Evolutionary conservation across 2,329 filamentous ascomycete species (phyloP), one percentile per base, ranked within the genome.

Genomic region (Arthrobotrys sinensis): DNA sequence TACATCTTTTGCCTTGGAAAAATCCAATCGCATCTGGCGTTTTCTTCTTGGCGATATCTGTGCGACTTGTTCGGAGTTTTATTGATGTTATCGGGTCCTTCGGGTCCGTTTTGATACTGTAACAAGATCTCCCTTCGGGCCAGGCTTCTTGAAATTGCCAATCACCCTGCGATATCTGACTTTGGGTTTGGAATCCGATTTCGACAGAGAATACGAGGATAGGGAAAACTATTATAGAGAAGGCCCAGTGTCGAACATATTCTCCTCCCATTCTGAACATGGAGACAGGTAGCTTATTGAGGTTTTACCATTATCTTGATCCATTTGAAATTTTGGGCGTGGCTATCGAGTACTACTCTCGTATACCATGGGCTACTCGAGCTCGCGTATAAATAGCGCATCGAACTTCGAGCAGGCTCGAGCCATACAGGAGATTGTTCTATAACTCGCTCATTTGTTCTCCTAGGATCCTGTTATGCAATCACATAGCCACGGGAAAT

Each of bases 21-120:
- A 72, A 46, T 14, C 19, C 68, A 7, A 65, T 72, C n/a, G 68
- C 68, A 21, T 65, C 68, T 16, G 57, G 68, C 7, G 57, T 45
- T 32, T 46, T 64, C 34, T 38, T 52, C 5, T 11, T 16, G 3
- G 34, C 2, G 46, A 55, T 53, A 24, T 64, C 46, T 43, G 16
- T 34, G 2, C 19, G 14, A 6, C 12, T 14, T 7, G 50, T 55
- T 34, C 67, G 24, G 14, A 71, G 5, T 24, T 62, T 46, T 14
- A 72, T 65, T 1, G 16, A 40, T 2, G 36, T 38, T 38, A 72
- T 40, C 2, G 46, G 24, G 34, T 72, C 57, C 12, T 46, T 24
- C 8, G 36, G 32, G 11, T 24, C 24, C 14, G 21, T 6, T 34
- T 38, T 40, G 4, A 72, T 6, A 3, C 2, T 1, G 14, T 72